Evolutionary conservation across 2,329 filamentous ascomycete genomes (phyloP).

Genomic region (Grosmannia clavigera): DNA sequence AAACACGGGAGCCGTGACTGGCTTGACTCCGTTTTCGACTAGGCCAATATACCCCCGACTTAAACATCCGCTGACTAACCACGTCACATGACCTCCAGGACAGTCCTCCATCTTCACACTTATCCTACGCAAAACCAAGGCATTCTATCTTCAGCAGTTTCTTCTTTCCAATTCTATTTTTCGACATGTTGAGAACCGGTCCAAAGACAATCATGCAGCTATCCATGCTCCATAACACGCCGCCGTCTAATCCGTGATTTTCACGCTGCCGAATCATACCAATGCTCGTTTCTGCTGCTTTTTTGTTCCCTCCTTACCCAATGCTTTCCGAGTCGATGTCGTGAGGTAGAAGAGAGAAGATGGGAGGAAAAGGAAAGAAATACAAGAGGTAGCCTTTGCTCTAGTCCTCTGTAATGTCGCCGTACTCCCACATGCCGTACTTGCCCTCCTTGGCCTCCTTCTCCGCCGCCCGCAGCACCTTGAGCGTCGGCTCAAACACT

Average conservation of each 20-base stretch:
- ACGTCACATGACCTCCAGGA: too few relatives aligned
- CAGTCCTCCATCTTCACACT: too few relatives aligned
- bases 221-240: background rate
- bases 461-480: constrained; percentile 61
- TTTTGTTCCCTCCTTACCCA: background rate
- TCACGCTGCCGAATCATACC: background rate
- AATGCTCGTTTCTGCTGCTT: background rate
- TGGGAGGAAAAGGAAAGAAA: background rate
- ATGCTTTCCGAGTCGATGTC: background rate
- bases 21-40: background rate
- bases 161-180: background rate
- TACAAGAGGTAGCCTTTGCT: background rate
- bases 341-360: background rate
- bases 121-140: too few relatives aligned
- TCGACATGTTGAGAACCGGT: background rate
- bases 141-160: too few relatives aligned
- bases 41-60: too few relatives aligned
- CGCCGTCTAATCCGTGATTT: background rate
- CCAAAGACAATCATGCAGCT: background rate
- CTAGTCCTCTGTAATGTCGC: constrained; percentile 88
- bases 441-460: constrained; percentile 66
- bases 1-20: background rate
- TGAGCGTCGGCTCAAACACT: constrained; percentile 58
- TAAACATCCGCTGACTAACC: background rate
- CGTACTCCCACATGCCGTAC: constrained; percentile 95